A percentile compares a stretch with the other conserved stretches of the same genome.
phyloP scores from a whole-genome alignment of 2,329 filamentous ascomycete genomes.

The Sarocladium kiliense region DNA sequence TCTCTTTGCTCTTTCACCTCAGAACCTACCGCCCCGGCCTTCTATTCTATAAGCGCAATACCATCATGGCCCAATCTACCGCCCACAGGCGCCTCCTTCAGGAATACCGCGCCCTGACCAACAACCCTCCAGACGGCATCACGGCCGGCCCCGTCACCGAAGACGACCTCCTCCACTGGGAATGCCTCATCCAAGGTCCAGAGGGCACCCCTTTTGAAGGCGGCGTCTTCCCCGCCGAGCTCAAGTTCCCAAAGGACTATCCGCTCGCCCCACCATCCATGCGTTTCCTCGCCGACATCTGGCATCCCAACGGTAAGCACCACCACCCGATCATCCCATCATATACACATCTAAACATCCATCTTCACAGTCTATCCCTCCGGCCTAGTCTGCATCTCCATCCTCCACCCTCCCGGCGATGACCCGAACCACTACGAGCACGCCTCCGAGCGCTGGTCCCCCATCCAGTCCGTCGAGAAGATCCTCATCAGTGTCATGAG shows the following conservation, averaged over 20 bases:
- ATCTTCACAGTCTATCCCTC: conserved; percentile 70
- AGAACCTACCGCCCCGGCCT: background rate
- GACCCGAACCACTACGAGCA: conserved; percentile 98
- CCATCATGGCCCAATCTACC: conserved; percentile 52
- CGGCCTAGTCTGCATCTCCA: conserved; percentile 95
- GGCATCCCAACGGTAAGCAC: conserved; percentile 84
- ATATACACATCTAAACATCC: background rate
- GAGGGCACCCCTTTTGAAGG: conserved; percentile 95
- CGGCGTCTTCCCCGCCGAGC: conserved; percentile 89
- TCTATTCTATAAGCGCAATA: background rate
- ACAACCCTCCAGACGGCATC: conserved; percentile 95
- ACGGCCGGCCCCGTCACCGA: conserved; percentile 89
- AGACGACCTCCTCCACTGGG: conserved; percentile 94
- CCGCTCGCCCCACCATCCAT: conserved; percentile 94
- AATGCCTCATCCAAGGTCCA: conserved; percentile 91
- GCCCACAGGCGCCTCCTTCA: conserved; percentile 81
- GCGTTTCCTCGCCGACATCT: conserved; percentile 91
- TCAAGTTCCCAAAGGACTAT: conserved; percentile 94
- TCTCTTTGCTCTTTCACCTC: background rate
- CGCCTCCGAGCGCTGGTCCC: conserved; percentile 91
- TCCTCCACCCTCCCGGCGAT: conserved; percentile 91
- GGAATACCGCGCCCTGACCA: conserved; percentile 91
- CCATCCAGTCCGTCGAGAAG: conserved; percentile 96
- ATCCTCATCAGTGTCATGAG: conserved; percentile 96
- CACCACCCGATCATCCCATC: background rate